Base-by-base conservation (phyloP, 495 filamentous ascomycete species). In the Podospora pseudopauciseta region DNA sequence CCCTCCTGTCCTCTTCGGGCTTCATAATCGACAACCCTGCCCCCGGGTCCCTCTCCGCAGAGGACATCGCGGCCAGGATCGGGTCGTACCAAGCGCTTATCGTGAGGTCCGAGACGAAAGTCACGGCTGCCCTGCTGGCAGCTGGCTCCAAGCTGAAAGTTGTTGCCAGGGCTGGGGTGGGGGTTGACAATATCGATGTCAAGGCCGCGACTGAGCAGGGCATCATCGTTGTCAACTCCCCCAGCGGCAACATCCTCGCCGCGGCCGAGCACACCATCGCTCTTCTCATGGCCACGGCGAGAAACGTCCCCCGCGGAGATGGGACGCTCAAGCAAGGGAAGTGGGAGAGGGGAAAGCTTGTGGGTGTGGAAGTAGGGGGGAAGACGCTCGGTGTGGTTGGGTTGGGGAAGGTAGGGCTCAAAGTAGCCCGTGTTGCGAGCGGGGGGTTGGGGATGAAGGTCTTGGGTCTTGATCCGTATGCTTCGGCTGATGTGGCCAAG, bases 181-280 rank as follows among this genome's bases (percentile, higher is more conserved):
- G 90, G 5, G 89, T 92, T 13, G 90, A 92, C 75, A 92, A 92
- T 81, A 88, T 92, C 61, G 87, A 91, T 75, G 86, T 92, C 0
- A 76, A 80, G 30, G 83, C 85, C 16, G 90, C 90, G 2, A 92
- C 90, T 1, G 80, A 82, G 64, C 77, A 83, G 26, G 90, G 90
- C 15, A 84, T 92, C 49, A 85, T 92, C 20, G 90, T 92, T 0
- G 88, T 91, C 60, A 92, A 91, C 74, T 86, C 83, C 4, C 90
- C 90, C 0, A 79, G 79, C 27, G 90, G 90, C 7, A 92, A 92
- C 72, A 89, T 91, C 67, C 83, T 86, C 5, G 89, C 90, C 0
- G 90, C 90, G 0, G 90, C 89, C 0, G 88, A 90, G 71, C 88
- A 90, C 70, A 90, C 88, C 0, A 82, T 91, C 60, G 88, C 88